These are phyloP conservation scores for Citrus inodora DNA, from an alignment of 345 rosid genomes.

Conservation along the genomic window DNA sequence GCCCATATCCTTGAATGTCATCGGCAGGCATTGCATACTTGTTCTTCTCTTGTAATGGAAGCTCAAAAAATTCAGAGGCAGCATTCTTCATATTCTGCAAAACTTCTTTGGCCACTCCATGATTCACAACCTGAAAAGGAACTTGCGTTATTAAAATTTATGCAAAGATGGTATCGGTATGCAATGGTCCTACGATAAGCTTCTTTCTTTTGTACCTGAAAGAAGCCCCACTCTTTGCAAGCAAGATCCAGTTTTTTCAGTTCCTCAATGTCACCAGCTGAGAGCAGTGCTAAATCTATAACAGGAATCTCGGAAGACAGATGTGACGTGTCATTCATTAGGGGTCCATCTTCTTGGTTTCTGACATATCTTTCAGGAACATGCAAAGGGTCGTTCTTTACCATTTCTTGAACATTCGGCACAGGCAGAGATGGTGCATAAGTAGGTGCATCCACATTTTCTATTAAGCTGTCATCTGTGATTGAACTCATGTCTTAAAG, in stretches of 20 bases:
- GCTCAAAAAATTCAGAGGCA: conserved; percentile 18
- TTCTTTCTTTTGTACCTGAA: conserved; percentile 20
- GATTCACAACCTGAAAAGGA: conserved; percentile 23
- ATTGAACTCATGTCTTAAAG: conserved; percentile 9
- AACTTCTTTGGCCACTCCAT: conserved; percentile 21
- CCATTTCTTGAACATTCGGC: conserved; percentile 35
- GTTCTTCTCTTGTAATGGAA: conserved; percentile 27
- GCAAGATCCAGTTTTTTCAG: conserved; percentile 26
- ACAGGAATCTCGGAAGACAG: conserved; percentile 26
- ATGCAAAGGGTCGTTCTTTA: conserved; percentile 19
- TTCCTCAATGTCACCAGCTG: conserved; percentile 16
- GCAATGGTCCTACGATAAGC: neutral
- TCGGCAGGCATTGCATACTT: conserved; percentile 19
- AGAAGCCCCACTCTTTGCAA: conserved; percentile 30
- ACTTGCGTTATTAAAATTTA: neutral
- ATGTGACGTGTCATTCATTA: neutral
- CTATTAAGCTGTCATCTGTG: neutral
- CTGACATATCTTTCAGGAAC: conserved; percentile 29
- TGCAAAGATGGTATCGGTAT: neutral
- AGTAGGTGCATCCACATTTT: conserved; percentile 9
- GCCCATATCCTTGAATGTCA: conserved; percentile 30
- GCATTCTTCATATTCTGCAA: conserved; percentile 19
- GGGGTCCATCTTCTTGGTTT: conserved; percentile 14
- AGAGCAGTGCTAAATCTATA: conserved; percentile 22
- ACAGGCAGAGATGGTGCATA: conserved; percentile 24